Percentiles rank a stretch among this genome's conserved stretches.
phyloP scores from a whole-genome alignment of 2,329 filamentous ascomycete genomes.

The Cercospora berteroae region DNA sequence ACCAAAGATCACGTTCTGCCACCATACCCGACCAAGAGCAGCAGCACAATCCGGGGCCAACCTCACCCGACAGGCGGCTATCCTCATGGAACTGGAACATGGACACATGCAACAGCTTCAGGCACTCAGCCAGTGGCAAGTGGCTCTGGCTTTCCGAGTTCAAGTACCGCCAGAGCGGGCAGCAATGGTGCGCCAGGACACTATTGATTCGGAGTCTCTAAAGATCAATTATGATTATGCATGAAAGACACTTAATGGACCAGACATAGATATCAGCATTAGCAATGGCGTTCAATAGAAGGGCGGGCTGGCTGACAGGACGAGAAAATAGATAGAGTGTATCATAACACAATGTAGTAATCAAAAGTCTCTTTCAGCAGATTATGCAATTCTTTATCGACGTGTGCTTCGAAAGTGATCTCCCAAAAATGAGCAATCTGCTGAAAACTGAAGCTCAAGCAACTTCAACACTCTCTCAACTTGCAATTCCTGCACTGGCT shows the following conservation, averaged over 20 bases:
- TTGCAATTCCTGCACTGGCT: too few relatives aligned
- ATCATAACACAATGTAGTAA: background rate
- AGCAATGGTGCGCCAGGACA: background rate
- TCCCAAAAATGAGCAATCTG: too few relatives aligned
- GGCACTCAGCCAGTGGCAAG: background rate
- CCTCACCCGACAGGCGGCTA: background rate
- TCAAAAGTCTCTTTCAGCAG: background rate
- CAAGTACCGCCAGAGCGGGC: background rate
- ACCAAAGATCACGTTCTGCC: background rate
- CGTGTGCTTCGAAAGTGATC: background rate
- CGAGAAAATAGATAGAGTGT: background rate
- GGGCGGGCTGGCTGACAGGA: background rate
- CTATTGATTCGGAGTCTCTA: background rate
- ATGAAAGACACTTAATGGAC: background rate
- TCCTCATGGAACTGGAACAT: background rate
- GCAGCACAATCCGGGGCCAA: background rate
- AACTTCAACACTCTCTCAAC: too few relatives aligned
- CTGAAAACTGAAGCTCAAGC: too few relatives aligned
- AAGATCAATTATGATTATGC: background rate
- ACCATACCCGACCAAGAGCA: slow-evolving; percentile 6
- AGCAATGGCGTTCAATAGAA: background rate
- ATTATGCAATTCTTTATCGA: background rate
- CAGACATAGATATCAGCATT: background rate
- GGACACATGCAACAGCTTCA: background rate
- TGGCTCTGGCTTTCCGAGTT: background rate